These are phyloP conservation scores for Rachicladosporium sp. DNA, from an alignment of 2,329 filamentous ascomycete species.

Conservation along the genomic window DNA sequence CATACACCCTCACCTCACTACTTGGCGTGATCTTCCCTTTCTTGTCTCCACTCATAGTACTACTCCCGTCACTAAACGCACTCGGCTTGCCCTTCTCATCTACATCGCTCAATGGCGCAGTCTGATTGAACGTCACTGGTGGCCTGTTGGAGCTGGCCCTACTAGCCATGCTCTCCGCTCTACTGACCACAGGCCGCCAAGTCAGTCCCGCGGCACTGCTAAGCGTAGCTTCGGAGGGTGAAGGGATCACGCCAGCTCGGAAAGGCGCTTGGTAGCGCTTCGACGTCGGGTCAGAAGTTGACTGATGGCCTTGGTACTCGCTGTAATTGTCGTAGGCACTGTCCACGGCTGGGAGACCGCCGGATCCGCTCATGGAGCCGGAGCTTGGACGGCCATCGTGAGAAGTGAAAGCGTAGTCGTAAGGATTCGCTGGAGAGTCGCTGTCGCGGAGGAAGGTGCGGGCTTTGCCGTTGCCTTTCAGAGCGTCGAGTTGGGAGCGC, in stretches of 20 bases:
- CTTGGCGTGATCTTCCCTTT: conserved; percentile 35
- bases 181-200: conserved; percentile 10
- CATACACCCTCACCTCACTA: conserved; percentile 40
- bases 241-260: conserved; percentile 5
- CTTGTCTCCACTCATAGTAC: conserved; percentile 13
- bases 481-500: conserved; percentile 14
- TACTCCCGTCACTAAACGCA: conserved; percentile 15
- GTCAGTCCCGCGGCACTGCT: conserved; percentile 11
- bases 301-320: conserved; percentile 10
- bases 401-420: too few relatives aligned
- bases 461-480: conserved; percentile 7
- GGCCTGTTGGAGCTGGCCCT: conserved; percentile 38
- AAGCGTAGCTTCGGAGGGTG: conserved; percentile 11
- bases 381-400: neutral
- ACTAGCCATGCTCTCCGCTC: conserved; percentile 2
- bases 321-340: conserved; percentile 13
- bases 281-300: conserved; percentile 11
- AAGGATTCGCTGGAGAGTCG: neutral
- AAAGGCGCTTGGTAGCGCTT: conserved; percentile 4
- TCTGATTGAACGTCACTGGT: conserved; percentile 29
- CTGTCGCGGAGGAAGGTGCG: conserved; percentile 3
- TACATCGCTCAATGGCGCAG: conserved; percentile 16
- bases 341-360: conserved; percentile 9
- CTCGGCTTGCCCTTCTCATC: conserved; percentile 9
- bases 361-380: neutral